phyloP scores from a whole-genome alignment of 1,139 yeast species.

The Scheffersomyces cryptocercus region DNA sequence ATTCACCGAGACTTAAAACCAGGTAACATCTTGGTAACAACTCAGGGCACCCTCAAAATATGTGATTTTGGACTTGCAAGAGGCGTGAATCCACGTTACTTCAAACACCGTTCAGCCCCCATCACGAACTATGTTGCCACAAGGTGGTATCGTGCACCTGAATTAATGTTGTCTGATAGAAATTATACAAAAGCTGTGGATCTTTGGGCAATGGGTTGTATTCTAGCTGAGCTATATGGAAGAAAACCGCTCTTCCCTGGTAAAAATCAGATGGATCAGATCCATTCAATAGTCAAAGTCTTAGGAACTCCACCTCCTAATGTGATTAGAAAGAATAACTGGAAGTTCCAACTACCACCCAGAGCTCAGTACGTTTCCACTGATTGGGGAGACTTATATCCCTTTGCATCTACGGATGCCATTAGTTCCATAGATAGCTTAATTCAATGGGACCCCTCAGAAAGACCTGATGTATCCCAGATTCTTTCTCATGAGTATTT shows the following conservation, averaged over 20 bases:
- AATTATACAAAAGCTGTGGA: slow-evolving; percentile 62
- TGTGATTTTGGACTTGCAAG: slow-evolving; percentile 91
- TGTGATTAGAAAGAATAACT: slow-evolving; percentile 28
- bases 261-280: slow-evolving; percentile 62
- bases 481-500: slow-evolving; percentile 57
- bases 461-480: slow-evolving; percentile 48
- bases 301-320: slow-evolving; percentile 61
- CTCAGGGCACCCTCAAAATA: slow-evolving; percentile 70
- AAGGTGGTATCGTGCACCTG: slow-evolving; percentile 96
- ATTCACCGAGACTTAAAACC: slow-evolving; percentile 87
- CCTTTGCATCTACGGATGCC: slow-evolving; percentile 55
- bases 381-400: slow-evolving; percentile 55
- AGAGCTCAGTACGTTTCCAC: slow-evolving; percentile 37
- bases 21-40: slow-evolving; percentile 75
- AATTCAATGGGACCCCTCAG: slow-evolving; percentile 59
- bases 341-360: slow-evolving; percentile 38
- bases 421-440: slow-evolving; percentile 49
- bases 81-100: slow-evolving; percentile 54
- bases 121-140: slow-evolving; percentile 93
- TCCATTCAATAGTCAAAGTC: slow-evolving; percentile 60
- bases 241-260: slow-evolving; percentile 75
- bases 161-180: slow-evolving; percentile 66
- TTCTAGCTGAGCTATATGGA: slow-evolving; percentile 73
- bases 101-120: slow-evolving; percentile 32
- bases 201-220: slow-evolving; percentile 82